A percentile compares a stretch with the other conserved stretches of the same genome.
Evolutionary conservation across 495 filamentous ascomycete genomes (phyloP).

Genomic region (Apiosordaria backusii): DNA sequence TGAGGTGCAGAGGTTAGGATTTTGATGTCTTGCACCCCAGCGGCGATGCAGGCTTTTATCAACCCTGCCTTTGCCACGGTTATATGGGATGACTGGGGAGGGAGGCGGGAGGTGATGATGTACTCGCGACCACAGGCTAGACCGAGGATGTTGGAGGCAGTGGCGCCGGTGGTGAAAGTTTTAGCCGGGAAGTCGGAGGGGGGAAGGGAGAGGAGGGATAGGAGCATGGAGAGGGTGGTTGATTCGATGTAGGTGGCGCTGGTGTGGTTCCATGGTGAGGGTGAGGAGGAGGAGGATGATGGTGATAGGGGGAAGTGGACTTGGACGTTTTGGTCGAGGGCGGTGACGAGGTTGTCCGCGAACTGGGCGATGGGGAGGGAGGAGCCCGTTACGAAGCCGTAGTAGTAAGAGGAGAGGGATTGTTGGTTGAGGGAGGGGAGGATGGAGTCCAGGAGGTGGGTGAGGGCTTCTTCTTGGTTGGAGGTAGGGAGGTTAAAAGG

Average conservation of each 20-base stretch:
- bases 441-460: conserved; percentile 54
- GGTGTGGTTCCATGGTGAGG: conserved; percentile 50
- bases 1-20: conserved; percentile 79
- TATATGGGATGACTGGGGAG: conserved; percentile 18
- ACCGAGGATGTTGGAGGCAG: conserved; percentile 78
- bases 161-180: conserved; percentile 88
- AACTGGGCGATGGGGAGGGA: conserved; percentile 73
- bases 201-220: conserved; percentile 59
- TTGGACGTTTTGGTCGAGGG: conserved; percentile 78
- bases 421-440: conserved; percentile 62
- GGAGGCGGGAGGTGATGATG: conserved; percentile 47
- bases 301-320: conserved; percentile 65
- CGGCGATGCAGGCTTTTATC: conserved; percentile 58
- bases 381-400: conserved; percentile 85
- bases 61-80: conserved; percentile 68
- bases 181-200: conserved; percentile 49
- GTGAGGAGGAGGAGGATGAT: neutral
- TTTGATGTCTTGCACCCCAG: conserved; percentile 64
- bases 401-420: conserved; percentile 65
- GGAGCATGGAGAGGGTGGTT: conserved; percentile 62
- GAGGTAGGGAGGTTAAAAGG: conserved; percentile 19
- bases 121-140: conserved; percentile 73
- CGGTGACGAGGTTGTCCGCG: conserved; percentile 77
- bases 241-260: conserved; percentile 73
- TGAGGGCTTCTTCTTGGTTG: conserved; percentile 28